These are phyloP conservation scores for Antrodiella citrinella DNA, from an alignment of 768 basidiomycete species.

Conservation along the genomic window DNA sequence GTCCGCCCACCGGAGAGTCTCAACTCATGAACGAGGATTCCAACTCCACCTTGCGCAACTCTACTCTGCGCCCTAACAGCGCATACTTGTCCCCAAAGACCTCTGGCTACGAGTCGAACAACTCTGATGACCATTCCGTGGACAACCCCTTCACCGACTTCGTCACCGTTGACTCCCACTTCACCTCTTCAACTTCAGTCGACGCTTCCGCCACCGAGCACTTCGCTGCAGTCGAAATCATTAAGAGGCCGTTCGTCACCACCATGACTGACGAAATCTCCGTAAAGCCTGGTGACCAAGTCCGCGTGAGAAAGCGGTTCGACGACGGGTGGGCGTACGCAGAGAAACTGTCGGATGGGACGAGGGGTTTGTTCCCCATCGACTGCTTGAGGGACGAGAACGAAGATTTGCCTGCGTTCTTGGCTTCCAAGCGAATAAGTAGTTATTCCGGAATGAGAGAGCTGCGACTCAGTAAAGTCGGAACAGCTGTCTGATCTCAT, in stretches of 20 bases:
- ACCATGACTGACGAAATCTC: conserved; percentile 52
- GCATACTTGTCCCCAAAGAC: neutral
- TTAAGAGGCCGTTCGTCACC: conserved; percentile 49
- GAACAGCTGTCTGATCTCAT: neutral
- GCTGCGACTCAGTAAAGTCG: neutral
- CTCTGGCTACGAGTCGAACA: neutral
- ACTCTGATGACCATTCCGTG: conserved; percentile 8
- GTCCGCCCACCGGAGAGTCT: conserved; percentile 31
- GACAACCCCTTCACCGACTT: conserved; percentile 22
- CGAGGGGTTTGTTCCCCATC: conserved; percentile 54
- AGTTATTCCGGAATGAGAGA: conserved; percentile 20
- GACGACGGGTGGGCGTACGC: conserved; percentile 70
- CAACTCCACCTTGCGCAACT: conserved; percentile 4
- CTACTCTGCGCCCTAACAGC: conserved; percentile 1
- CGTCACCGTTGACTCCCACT: conserved; percentile 9
- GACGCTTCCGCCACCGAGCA: conserved; percentile 28
- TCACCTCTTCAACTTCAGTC: neutral
- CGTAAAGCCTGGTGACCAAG: conserved; percentile 41
- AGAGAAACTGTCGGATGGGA: conserved; percentile 33
- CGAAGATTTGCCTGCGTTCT: conserved; percentile 40
- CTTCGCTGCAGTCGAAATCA: conserved; percentile 37
- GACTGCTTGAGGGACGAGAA: conserved; percentile 51
- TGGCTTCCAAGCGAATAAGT: conserved; percentile 40
- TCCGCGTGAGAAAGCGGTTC: conserved; percentile 46
- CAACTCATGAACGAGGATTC: conserved; percentile 1